Conservation (phyloP, 768 basidiomycete genomes). For the Boletus reticuloceps region DNA sequence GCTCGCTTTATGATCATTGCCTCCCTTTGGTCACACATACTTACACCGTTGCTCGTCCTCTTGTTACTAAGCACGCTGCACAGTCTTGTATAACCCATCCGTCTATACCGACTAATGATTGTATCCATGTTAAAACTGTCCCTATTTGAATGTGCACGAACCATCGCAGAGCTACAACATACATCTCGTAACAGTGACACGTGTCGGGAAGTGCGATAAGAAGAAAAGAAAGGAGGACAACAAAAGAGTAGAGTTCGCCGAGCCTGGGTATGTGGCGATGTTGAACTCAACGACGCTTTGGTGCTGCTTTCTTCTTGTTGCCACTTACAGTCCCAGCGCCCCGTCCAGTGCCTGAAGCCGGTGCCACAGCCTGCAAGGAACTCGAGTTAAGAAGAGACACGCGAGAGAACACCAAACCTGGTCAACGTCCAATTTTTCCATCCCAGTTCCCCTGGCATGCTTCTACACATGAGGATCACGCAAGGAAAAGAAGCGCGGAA, state of each 20-base stretch:
- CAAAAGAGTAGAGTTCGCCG: not conserved
- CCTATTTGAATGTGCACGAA: not conserved
- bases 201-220: not conserved
- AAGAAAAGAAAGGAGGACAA: not conserved
- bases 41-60: not conserved
- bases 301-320: slow-evolving; percentile 19
- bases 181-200: not conserved
- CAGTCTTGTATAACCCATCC: slow-evolving; percentile 16
- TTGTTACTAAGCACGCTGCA: slow-evolving; percentile 2
- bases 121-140: slow-evolving; percentile 19
- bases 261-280: not conserved
- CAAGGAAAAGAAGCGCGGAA: not conserved
- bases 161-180: not conserved
- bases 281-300: slow-evolving; percentile 24
- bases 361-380: slow-evolving; percentile 1
- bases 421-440: slow-evolving; percentile 14
- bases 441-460: slow-evolving; percentile 15
- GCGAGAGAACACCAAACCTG: slow-evolving; percentile 19
- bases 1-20: not conserved
- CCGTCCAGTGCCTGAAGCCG: not conserved
- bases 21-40: not conserved
- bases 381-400: not conserved
- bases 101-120: slow-evolving; percentile 13
- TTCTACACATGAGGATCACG: slow-evolving; percentile 16
- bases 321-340: not conserved